Conservation (phyloP, 345 rosid genomes). For the Fremontodendron californicum region DNA sequence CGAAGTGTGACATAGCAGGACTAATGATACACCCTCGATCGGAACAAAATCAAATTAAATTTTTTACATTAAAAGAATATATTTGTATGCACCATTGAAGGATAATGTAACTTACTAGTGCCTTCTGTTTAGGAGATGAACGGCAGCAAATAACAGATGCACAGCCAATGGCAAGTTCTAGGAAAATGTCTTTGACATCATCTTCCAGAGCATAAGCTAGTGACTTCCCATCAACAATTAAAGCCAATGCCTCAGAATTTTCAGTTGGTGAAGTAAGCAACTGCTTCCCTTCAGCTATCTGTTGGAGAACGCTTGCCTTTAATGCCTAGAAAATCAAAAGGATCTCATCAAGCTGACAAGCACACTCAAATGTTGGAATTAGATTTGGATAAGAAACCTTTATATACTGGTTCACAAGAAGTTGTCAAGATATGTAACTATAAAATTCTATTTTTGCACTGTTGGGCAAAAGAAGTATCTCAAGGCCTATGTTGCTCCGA, state of each 20-base stretch:
- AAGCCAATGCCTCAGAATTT: conserved; percentile 64
- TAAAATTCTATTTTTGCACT: neutral
- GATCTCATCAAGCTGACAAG: conserved; percentile 7
- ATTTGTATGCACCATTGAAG: neutral
- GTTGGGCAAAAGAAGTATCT: neutral
- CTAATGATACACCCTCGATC: neutral
- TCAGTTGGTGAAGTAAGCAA: conserved; percentile 43
- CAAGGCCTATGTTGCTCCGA: too few species aligned
- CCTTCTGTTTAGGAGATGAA: conserved; percentile 96
- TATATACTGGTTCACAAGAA: neutral
- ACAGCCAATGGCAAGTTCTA: conserved; percentile 81
- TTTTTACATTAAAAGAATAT: neutral
- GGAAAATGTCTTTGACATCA: conserved; percentile 67
- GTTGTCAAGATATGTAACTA: neutral
- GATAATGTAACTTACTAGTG: conserved; percentile 50
- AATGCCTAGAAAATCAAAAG: conserved; percentile 45
- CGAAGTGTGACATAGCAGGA: neutral
- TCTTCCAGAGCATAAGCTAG: conserved; percentile 74
- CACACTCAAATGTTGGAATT: neutral
- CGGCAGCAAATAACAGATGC: conserved; percentile 98
- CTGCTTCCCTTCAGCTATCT: conserved; percentile 56
- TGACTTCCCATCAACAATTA: conserved; percentile 89
- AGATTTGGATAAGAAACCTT: neutral
- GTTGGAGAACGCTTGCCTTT: conserved; percentile 57
- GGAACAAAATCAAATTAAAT: neutral